These are phyloP conservation scores for Petunia hybrid DNA, from an alignment of 305 asterid genomes.

Conservation along the genomic window DNA sequence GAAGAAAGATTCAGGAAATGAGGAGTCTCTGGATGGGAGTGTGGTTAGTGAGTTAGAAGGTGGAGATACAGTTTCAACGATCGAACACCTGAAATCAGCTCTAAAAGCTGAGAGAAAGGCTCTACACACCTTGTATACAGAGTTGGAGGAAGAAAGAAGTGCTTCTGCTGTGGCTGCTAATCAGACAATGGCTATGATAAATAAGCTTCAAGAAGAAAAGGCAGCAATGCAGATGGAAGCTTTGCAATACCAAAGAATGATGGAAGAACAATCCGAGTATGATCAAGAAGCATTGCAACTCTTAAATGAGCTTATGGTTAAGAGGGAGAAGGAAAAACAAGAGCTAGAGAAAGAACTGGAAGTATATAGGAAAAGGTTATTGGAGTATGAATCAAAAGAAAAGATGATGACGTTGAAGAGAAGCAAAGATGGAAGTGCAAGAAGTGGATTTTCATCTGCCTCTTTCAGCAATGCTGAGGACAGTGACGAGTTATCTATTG, in stretches of 20 bases:
- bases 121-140: slow-evolving; percentile 67
- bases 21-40: slow-evolving; percentile 90
- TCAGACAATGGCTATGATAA: slow-evolving; percentile 98
- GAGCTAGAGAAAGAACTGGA: slow-evolving; percentile 77
- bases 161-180: slow-evolving; percentile 91
- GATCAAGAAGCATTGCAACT: slow-evolving; percentile 97
- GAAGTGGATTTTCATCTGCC: slow-evolving; percentile 72
- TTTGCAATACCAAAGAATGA: slow-evolving; percentile 95
- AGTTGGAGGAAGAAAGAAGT: slow-evolving; percentile 90
- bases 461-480: slow-evolving; percentile 85
- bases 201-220: slow-evolving; percentile 92
- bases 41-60: slow-evolving; percentile 76
- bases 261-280: slow-evolving; percentile 98
- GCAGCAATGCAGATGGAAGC: slow-evolving; percentile 99
- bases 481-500: slow-evolving; percentile 74
- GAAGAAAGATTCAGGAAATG: slow-evolving; percentile 72
- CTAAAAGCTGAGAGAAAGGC: slow-evolving; percentile 77
- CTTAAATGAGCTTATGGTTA: slow-evolving; percentile 89
- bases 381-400: slow-evolving; percentile 73
- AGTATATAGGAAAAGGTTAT: slow-evolving; percentile 63
- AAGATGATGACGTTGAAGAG: slow-evolving; percentile 57
- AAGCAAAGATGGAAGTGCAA: slow-evolving; percentile 63
- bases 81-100: slow-evolving; percentile 67
- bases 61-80: slow-evolving; percentile 63
- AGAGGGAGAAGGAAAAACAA: slow-evolving; percentile 87